These are phyloP conservation scores for Cymbopogon citratus DNA, from an alignment of 176 grass and related monocot genomes.

Conservation along the genomic window DNA sequence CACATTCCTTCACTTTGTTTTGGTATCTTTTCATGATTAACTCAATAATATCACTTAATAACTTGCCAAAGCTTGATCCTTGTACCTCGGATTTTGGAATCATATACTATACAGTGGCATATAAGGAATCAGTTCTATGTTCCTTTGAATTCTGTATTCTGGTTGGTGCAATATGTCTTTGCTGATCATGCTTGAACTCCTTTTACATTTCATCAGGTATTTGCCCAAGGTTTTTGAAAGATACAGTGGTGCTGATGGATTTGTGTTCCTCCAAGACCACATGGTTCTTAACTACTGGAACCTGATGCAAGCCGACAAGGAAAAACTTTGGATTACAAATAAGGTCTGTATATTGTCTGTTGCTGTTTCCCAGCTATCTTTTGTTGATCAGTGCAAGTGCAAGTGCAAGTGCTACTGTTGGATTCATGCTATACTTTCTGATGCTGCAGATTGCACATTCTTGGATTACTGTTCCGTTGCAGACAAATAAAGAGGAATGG, in stretches of 20 bases:
- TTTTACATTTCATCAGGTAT: conserved; percentile 44
- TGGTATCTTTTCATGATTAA: background rate
- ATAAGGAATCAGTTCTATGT: background rate
- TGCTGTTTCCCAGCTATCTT: background rate
- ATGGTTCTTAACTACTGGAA: conserved; percentile 99
- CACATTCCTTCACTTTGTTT: background rate
- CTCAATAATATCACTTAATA: background rate
- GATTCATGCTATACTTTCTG: conserved; percentile 24
- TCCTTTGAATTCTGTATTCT: background rate
- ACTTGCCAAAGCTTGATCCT: background rate
- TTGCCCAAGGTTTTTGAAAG: conserved; percentile 86
- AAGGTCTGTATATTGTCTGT: conserved; percentile 51
- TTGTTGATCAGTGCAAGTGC: background rate
- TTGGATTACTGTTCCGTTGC: conserved; percentile 63
- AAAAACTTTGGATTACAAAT: conserved; percentile 92
- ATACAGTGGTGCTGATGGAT: conserved; percentile 87
- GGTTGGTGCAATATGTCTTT: conserved; percentile 8
- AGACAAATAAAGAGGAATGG: conserved; percentile 72
- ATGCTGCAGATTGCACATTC: conserved; percentile 64
- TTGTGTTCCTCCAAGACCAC: conserved; percentile 91
- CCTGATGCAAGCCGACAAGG: conserved; percentile 88
- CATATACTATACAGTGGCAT: background rate
- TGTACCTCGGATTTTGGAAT: background rate
- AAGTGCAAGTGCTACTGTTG: conserved; percentile 5
- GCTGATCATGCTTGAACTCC: conserved; percentile 14